Evolutionary conservation across 2,329 filamentous ascomycete genomes (phyloP).

Genomic region (Diaporthe batatas): DNA sequence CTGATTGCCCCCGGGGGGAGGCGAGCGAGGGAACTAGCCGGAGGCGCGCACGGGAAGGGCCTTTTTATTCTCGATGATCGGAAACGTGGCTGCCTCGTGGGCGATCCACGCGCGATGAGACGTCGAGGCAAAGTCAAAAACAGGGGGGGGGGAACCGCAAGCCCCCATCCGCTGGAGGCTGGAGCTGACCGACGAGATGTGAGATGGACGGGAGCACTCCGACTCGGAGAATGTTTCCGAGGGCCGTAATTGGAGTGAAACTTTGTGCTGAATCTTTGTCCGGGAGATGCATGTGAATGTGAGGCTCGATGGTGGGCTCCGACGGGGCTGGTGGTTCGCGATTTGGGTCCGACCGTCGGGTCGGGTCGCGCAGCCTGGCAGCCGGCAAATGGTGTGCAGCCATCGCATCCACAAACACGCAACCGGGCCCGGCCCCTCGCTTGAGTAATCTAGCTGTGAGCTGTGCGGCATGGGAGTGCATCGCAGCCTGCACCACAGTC

Average conservation of each 20-base stretch:
- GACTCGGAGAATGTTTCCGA: conserved; percentile 21
- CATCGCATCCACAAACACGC: conserved; percentile 11
- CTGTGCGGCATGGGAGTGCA: conserved; percentile 25
- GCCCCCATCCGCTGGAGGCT: background rate
- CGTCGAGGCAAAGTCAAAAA: conserved; percentile 25
- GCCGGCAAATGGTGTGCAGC: conserved; percentile 23
- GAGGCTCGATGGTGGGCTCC: background rate
- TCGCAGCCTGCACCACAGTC: background rate
- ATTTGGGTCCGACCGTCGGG: conserved; percentile 28
- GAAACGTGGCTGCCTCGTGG: conserved; percentile 33
- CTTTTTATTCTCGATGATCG: conserved; percentile 19
- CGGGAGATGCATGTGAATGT: conserved; percentile 15
- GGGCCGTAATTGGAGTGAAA: conserved; percentile 21
- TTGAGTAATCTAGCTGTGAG: conserved; percentile 9
- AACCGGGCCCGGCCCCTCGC: background rate
- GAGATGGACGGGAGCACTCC: conserved; percentile 9
- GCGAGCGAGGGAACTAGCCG: background rate
- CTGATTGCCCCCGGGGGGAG: conserved; percentile 10
- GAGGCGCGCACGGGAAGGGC: conserved; percentile 8
- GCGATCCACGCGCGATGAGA: conserved; percentile 33
- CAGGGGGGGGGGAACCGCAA: background rate
- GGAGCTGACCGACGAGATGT: conserved; percentile 8
- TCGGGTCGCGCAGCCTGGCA: conserved; percentile 4
- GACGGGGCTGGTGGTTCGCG: conserved; percentile 7
- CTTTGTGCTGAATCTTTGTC: conserved; percentile 18